These are phyloP conservation scores for Backusella sp. DNA, from an alignment of 192 early-diverging fungal species.

Conservation along the genomic window DNA sequence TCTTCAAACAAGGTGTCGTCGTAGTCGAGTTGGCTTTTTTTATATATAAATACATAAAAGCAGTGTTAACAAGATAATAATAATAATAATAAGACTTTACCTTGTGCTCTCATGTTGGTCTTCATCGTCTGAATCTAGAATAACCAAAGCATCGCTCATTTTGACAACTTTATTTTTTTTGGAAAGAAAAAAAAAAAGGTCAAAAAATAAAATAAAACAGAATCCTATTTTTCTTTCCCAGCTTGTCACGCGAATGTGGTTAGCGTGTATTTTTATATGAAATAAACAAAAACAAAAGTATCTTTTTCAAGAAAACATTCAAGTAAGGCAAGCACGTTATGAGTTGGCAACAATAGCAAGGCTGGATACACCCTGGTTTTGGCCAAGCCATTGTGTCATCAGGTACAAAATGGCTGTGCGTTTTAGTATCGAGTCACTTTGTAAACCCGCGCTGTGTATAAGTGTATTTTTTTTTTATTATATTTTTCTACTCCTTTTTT, in stretches of 20 bases:
- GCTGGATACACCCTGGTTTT: not conserved
- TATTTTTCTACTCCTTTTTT: not conserved
- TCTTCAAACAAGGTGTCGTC: not conserved
- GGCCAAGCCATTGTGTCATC: not conserved
- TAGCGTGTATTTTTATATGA: too few species aligned
- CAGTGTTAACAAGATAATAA: not conserved
- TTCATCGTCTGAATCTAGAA: constrained; percentile 1
- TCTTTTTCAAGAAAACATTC: too few species aligned
- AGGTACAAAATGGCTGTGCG: not conserved
- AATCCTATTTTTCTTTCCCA: too few species aligned
- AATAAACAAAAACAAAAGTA: too few species aligned
- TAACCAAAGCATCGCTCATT: not conserved
- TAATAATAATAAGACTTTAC: not conserved
- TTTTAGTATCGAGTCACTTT: not conserved
- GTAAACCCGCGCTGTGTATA: not conserved
- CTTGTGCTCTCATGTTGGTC: not conserved
- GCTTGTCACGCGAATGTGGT: too few species aligned
- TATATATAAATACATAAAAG: not conserved
- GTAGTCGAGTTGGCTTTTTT: not conserved
- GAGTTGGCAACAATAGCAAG: too few species aligned
- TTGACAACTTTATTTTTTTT: not conserved
- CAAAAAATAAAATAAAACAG: not conserved
- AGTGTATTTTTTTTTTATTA: too few species aligned
- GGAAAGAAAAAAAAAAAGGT: not conserved
- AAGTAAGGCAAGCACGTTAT: too few species aligned